Percentiles rank a stretch among this genome's conserved stretches.
phyloP scores from a whole-genome alignment of 169 alveolate genomes.

The Eimeria necatrix region DNA sequence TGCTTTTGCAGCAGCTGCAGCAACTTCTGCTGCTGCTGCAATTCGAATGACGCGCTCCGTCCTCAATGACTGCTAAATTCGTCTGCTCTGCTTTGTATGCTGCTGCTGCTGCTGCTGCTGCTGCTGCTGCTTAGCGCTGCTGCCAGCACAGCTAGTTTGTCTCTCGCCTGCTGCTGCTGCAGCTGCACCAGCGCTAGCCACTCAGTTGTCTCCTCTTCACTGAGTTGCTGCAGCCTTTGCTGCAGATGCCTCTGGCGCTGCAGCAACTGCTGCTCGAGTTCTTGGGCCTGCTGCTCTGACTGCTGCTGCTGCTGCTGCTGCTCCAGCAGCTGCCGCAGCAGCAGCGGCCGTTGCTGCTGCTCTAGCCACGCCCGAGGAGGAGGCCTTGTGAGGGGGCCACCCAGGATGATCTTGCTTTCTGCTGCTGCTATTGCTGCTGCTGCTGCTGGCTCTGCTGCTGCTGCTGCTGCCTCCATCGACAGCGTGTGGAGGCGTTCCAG shows the following conservation, averaged over 20 bases:
- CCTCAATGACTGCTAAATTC: not conserved
- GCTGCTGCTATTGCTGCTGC: not conserved
- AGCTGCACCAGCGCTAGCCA: constrained; percentile 31
- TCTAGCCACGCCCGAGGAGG: not conserved
- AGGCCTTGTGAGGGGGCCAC: not conserved
- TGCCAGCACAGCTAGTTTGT: not conserved
- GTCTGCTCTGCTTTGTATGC: not conserved
- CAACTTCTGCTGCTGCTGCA: not conserved
- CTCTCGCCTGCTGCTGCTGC: constrained; percentile 36
- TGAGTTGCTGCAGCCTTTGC: not conserved
- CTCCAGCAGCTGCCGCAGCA: not conserved
- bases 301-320: constrained; percentile 42
- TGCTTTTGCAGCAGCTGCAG: not conserved
- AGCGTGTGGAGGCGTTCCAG: no score
- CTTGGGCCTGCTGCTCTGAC: not conserved
- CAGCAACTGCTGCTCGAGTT: not conserved
- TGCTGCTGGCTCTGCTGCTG: not conserved
- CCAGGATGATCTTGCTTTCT: not conserved
- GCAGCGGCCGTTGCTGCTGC: not conserved
- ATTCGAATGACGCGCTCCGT: not conserved
- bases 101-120: constrained; percentile 53
- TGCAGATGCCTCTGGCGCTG: not conserved
- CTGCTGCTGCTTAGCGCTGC: not conserved
- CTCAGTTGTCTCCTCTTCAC: not conserved
- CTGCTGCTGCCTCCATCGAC: constrained; percentile 6